Evolutionary conservation across 352 stramenopile species (phyloP).

Genomic region (Heterotrichella gracilis): DNA sequence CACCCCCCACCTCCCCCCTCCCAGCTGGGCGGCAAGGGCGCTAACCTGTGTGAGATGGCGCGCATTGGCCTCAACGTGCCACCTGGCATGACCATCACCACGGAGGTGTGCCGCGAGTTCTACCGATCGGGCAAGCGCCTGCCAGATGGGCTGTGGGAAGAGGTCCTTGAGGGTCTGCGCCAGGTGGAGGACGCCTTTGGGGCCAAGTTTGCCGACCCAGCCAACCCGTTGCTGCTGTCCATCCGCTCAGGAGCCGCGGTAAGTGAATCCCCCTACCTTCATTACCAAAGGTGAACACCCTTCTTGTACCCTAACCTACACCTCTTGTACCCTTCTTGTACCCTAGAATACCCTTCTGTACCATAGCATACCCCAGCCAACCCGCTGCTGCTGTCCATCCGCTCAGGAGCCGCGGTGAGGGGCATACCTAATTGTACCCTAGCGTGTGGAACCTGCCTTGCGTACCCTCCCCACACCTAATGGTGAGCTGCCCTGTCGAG

Average conservation of each 20-base stretch:
- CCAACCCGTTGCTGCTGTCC: conserved; percentile 26
- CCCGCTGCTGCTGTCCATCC: conserved; percentile 33
- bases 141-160: background rate
- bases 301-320: too few relatives aligned
- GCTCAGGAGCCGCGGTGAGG: conserved; percentile 29
- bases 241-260: conserved; percentile 30
- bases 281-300: too few relatives aligned
- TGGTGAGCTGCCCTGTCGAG: too few relatives aligned
- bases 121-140: background rate
- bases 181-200: conserved; percentile 30
- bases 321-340: too few relatives aligned
- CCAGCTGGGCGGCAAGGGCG: conserved; percentile 23
- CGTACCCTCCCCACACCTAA: too few relatives aligned
- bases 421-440: too few relatives aligned
- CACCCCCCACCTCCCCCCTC: too few relatives aligned
- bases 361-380: too few relatives aligned
- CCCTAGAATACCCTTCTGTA: too few relatives aligned
- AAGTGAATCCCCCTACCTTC: too few relatives aligned
- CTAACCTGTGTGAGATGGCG: conserved; percentile 26
- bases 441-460: too few relatives aligned
- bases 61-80: conserved; percentile 23
- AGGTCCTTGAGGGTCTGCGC: conserved; percentile 20
- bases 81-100: conserved; percentile 25
- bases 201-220: conserved; percentile 28
- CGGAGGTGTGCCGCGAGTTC: background rate